Evolutionary conservation across 768 basidiomycete species (phyloP).

Genomic region (Sarcodon sp.): DNA sequence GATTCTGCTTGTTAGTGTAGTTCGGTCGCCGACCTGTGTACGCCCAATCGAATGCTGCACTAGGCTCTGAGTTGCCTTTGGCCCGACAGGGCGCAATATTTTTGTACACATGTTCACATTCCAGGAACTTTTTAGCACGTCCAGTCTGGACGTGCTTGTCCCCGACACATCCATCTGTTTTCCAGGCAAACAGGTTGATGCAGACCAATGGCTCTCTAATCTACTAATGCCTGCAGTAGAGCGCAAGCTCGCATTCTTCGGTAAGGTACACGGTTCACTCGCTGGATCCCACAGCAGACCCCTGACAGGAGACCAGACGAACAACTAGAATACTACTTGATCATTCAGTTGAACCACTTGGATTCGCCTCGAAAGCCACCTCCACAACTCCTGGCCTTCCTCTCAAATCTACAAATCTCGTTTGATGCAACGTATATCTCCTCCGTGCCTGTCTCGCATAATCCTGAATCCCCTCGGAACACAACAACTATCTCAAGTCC

Average conservation of each 20-base stretch:
- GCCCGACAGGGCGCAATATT: too few species aligned
- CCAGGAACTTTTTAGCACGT: slow-evolving; percentile 50
- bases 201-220: slow-evolving; percentile 44
- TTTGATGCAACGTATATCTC: slow-evolving; percentile 77
- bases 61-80: too few species aligned
- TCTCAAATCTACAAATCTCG: slow-evolving; percentile 63
- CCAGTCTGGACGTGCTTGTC: slow-evolving; percentile 46
- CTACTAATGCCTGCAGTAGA: slow-evolving; percentile 31
- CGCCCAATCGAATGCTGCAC: too few species aligned
- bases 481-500: slow-evolving; percentile 12
- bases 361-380: slow-evolving; percentile 17
- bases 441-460: slow-evolving; percentile 19
- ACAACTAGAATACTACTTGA: slow-evolving; percentile 19
- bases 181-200: slow-evolving; percentile 21
- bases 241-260: slow-evolving; percentile 63
- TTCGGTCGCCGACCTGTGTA: too few species aligned
- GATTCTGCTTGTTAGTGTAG: too few species aligned
- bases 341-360: slow-evolving; percentile 14
- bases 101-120: slow-evolving; percentile 25
- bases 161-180: slow-evolving; percentile 54
- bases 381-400: slow-evolving; percentile 36
- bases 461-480: slow-evolving; percentile 21
- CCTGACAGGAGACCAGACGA: slow-evolving; percentile 17
- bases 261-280: slow-evolving; percentile 25
- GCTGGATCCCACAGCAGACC: neutral